These are phyloP conservation scores for Pelargonium australe DNA, from an alignment of 441 rosid species.

Conservation along the genomic window DNA sequence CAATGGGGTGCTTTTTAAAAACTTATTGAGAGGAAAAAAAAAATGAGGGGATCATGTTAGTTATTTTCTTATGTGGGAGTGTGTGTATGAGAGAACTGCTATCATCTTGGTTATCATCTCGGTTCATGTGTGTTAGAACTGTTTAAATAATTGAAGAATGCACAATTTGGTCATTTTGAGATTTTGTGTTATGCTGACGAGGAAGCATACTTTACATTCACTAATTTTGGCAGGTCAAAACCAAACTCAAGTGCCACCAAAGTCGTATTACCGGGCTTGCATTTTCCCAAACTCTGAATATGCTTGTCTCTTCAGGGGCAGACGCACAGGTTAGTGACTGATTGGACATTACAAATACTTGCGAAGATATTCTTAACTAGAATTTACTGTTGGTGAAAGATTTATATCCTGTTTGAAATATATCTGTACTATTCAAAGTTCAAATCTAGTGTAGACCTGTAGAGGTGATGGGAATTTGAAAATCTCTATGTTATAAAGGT, in stretches of 20 bases:
- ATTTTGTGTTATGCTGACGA: not conserved
- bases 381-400: not conserved
- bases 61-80: not conserved
- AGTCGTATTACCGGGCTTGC: slow-evolving; percentile 51
- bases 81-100: slow-evolving; percentile 3
- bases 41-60: not conserved
- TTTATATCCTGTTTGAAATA: not conserved
- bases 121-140: not conserved
- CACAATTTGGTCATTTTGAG: not conserved
- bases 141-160: not conserved
- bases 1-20: not conserved
- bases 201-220: not conserved
- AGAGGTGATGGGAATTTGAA: not conserved
- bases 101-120: not conserved
- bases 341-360: not conserved
- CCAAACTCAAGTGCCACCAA: slow-evolving; percentile 43
- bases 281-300: slow-evolving; percentile 36
- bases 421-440: not conserved
- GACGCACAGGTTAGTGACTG: slow-evolving; percentile 42
- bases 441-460: not conserved
- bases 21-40: not conserved
- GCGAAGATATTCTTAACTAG: no score
- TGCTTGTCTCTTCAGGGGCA: slow-evolving; percentile 51
- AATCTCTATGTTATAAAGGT: not conserved
- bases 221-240: slow-evolving; percentile 30